These are phyloP conservation scores for Colletotrichum eleusines DNA, from an alignment of 2,329 filamentous ascomycete genomes.

Conservation along the genomic window DNA sequence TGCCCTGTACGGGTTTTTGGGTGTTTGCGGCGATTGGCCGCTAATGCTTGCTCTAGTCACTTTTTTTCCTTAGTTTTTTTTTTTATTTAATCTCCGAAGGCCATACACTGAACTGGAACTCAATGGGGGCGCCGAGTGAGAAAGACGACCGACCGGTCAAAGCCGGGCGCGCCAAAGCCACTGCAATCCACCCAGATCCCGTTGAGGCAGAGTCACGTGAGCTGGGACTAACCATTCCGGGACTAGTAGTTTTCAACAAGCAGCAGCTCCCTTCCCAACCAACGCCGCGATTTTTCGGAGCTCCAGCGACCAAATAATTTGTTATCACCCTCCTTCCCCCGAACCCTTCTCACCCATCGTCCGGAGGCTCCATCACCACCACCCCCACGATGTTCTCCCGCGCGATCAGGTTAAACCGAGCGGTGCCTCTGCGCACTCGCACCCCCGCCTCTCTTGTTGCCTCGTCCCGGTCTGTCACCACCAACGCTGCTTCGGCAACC, in stretches of 20 bases:
- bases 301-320: conserved; percentile 50
- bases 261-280: conserved; percentile 49
- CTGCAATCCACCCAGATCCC: conserved; percentile 32
- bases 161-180: conserved; percentile 32
- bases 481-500: conserved; percentile 92
- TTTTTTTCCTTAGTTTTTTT: conserved; percentile 17
- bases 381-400: conserved; percentile 75
- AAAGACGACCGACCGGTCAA: conserved; percentile 32
- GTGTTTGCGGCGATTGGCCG: conserved; percentile 25
- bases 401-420: conserved; percentile 72
- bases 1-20: neutral
- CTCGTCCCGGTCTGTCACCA: conserved; percentile 85
- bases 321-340: conserved; percentile 47
- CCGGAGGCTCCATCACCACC: conserved; percentile 49
- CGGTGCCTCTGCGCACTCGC: conserved; percentile 68
- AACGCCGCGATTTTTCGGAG: conserved; percentile 60
- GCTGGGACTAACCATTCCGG: conserved; percentile 43
- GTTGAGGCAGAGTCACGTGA: conserved; percentile 47
- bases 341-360: conserved; percentile 49
- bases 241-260: conserved; percentile 55
- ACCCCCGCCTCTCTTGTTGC: conserved; percentile 58
- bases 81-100: conserved; percentile 25
- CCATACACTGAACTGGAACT: conserved; percentile 13
- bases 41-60: neutral
- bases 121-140: conserved; percentile 10